These are phyloP conservation scores for Tylopilus plumbeoviolaceoides DNA, from an alignment of 768 basidiomycete species.

Conservation along the genomic window DNA sequence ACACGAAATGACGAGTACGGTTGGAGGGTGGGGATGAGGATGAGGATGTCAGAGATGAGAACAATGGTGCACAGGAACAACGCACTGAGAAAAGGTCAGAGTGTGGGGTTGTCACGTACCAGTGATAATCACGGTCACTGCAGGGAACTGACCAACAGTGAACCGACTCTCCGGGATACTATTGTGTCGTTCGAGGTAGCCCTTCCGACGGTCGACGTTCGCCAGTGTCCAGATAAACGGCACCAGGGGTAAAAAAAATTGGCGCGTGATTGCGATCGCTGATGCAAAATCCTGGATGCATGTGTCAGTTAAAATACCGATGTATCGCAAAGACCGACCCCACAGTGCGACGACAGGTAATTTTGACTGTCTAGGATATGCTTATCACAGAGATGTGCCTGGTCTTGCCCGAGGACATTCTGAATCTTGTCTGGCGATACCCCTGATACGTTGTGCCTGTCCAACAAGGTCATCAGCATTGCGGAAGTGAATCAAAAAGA, in stretches of 20 bases:
- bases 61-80: no score
- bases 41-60: no score
- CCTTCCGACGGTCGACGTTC: conserved; percentile 61
- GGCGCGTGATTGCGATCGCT: conserved; percentile 59
- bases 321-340: conserved; percentile 40
- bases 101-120: no score
- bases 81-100: no score
- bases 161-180: no score
- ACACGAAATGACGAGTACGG: no score
- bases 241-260: conserved; percentile 58
- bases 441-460: conserved; percentile 83
- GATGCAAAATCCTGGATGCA: conserved; percentile 60
- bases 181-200: no score
- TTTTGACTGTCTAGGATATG: conserved; percentile 65
- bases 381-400: conserved; percentile 61
- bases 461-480: not conserved
- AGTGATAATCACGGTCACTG: no score
- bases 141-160: no score
- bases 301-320: not conserved
- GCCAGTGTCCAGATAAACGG: conserved; percentile 79
- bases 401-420: conserved; percentile 64
- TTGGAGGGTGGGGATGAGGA: no score
- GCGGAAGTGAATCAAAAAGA: not conserved
- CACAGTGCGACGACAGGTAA: conserved; percentile 78
- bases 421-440: conserved; percentile 68